A percentile compares a stretch with the other conserved stretches of the same genome.
Conservation (phyloP, 192 early-diverging fungal genomes). For the Linnemannia zychae region DNA sequence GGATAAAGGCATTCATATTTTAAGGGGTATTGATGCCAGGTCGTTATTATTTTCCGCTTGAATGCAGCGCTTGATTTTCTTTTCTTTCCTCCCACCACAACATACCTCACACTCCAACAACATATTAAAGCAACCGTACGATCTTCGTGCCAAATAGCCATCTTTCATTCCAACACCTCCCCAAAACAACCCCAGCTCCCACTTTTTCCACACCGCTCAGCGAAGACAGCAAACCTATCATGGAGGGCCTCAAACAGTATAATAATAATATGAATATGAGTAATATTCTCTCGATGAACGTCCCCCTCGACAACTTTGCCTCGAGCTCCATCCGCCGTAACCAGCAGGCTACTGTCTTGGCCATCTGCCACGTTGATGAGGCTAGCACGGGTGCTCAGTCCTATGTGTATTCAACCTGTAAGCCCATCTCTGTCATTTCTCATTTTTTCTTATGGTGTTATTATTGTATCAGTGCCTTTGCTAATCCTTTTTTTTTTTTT, state of each 20-base stretch:
- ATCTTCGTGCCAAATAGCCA: slow-evolving; percentile 15
- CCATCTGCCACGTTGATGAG: slow-evolving; percentile 47
- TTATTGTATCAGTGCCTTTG: neutral
- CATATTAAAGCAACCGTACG: neutral
- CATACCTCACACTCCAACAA: neutral
- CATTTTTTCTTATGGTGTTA: neutral
- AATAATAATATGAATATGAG: slow-evolving; percentile 38
- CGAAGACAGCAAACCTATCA: slow-evolving; percentile 58
- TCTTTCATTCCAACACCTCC: too few species aligned
- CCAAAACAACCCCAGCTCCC: slow-evolving; percentile 16
- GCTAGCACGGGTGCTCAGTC: slow-evolving; percentile 35
- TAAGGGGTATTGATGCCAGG: neutral
- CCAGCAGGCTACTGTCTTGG: slow-evolving; percentile 38
- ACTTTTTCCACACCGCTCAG: slow-evolving; percentile 48
- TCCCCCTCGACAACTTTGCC: slow-evolving; percentile 50
- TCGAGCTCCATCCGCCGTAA: slow-evolving; percentile 9
- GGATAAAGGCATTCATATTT: too few species aligned
- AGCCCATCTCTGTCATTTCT: slow-evolving; percentile 3
- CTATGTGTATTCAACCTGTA: slow-evolving; percentile 59
- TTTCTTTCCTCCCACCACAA: neutral
- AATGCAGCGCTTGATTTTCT: neutral
- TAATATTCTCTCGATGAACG: slow-evolving; percentile 32
- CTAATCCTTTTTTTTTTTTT: neutral
- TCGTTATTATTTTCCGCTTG: neutral
- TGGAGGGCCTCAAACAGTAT: slow-evolving; percentile 56